Percentiles rank a stretch among this genome's conserved stretches.
These are phyloP conservation scores for Halenospora varia DNA, from an alignment of 495 filamentous ascomycete genomes.

Conservation along the genomic window DNA sequence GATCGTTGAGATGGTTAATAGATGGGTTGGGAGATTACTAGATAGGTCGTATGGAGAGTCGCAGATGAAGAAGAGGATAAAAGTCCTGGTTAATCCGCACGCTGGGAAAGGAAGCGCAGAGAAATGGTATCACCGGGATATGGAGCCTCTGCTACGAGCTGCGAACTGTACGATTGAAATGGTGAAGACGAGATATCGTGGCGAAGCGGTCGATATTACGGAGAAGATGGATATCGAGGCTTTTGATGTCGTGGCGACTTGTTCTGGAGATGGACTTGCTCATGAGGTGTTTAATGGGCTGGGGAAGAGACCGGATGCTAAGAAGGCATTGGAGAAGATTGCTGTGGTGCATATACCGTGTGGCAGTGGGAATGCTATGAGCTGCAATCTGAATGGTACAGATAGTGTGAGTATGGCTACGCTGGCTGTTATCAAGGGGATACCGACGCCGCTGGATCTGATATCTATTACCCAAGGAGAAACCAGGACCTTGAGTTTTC, in stretches of 20 bases:
- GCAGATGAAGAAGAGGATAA: slow-evolving; percentile 67
- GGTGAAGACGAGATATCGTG: slow-evolving; percentile 63
- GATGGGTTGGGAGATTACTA: slow-evolving; percentile 62
- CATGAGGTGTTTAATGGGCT: slow-evolving; percentile 96
- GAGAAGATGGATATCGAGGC: slow-evolving; percentile 72
- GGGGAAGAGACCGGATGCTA: slow-evolving; percentile 68
- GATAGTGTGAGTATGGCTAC: slow-evolving; percentile 71
- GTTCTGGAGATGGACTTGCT: slow-evolving; percentile 88
- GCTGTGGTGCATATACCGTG: slow-evolving; percentile 89
- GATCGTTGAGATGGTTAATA: slow-evolving; percentile 43
- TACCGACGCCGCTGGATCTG: slow-evolving; percentile 76
- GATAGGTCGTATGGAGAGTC: slow-evolving; percentile 69
- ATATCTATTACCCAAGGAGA: slow-evolving; percentile 82
- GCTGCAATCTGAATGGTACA: slow-evolving; percentile 82
- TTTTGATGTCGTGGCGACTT: slow-evolving; percentile 81
- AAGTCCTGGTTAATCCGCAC: slow-evolving; percentile 87
- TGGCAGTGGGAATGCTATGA: slow-evolving; percentile 92
- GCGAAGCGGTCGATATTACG: slow-evolving; percentile 77
- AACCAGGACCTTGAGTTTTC: slow-evolving; percentile 71
- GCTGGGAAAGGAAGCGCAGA: slow-evolving; percentile 77
- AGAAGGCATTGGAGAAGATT: slow-evolving; percentile 68
- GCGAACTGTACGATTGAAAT: slow-evolving; percentile 75
- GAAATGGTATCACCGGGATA: slow-evolving; percentile 68
- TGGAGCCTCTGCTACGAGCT: slow-evolving; percentile 79
- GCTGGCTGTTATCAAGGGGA: slow-evolving; percentile 77